Evolutionary conservation across 108 stramenopile species (phyloP), one percentile per base, ranked within the genome.

Genomic region (Skeletonema costatum): DNA sequence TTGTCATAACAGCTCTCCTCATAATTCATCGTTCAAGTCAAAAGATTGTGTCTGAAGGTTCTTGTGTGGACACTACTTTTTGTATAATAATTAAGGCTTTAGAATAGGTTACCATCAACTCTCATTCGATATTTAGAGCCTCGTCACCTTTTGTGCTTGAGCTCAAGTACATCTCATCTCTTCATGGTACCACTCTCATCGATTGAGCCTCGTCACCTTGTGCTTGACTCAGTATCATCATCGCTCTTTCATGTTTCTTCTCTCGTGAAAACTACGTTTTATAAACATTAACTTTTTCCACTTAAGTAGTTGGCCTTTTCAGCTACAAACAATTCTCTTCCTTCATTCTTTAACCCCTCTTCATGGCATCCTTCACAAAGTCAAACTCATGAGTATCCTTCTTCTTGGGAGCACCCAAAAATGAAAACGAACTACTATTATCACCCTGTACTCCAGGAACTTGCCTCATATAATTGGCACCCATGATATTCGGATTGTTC

Each of bases 331-430:
- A 9, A 29, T 25, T n/a, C 53, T 25, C 7, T 10, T 29, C 10
- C 53, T 10, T 56, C 53, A 66, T 59, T 51, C 60, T 81, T 75
- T 88, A 83, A 31, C 81, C 90, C 68, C 76, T 89, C 50, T 84
- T 93, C 87, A 95, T 92, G 30, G 90, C 90, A 87, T 95, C 94
- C 87, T 88, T 81, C 19, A 95, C 89, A 78, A 95, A 95, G 78
- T 95, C 92, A 85, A 95, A 95, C 64, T 80, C 77, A 39, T 89
- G 84, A 70, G 86, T 91, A 10, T 93, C 87, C 51, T 86, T 86
- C 66, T 81, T 83, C 21, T 88, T 71, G 9, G 83, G 73, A 25
- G 66, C 50, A 38, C 87, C 82, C 80, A 88, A 63, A 73, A 91
- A 90, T 19, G 88, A 86, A 81, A 92, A 86, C 4, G 78, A 85